Base-by-base conservation (phyloP, 2,329 filamentous ascomycete genomes). In the Metarhizium album region DNA sequence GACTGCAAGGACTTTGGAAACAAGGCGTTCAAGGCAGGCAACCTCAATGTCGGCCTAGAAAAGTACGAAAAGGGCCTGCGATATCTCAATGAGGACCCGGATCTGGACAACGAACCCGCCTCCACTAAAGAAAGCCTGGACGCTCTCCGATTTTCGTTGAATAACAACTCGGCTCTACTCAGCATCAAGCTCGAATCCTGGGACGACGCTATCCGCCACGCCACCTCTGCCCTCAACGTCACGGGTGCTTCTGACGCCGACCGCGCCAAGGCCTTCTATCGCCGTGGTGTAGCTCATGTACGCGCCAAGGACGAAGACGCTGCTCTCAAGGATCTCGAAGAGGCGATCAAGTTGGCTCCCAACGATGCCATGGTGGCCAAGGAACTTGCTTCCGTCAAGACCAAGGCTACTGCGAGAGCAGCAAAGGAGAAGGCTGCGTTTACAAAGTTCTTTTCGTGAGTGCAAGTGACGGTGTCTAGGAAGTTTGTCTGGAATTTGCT, bases 1-100 rank as follows among this genome's bases (percentile, higher is more conserved):
- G 87, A 87, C 57, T 82, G 95, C 68, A 98, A 98, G 74, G 87
- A 86, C 35, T 93, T 85, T 64, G 93, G 93, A 60, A 97, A 95
- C 74, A 82, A 83, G 59, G 90, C 90, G 1, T 96, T 96, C 79
- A 96, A 96, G 75, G 74, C 71, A 24, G 82, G 83, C 40, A 80
- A 95, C 60, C 63, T 85, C 38, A 67, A 74, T 37, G 70, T 87
- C 31, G 91, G 83, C 2, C 74, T 97, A 24, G 83, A 85, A 54
- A 98, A 98, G 73, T 98, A 98, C 72, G 83, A 94, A 67, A 98
- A 98, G 74, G 90, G 83, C 18, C 71, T 95, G 54, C 83, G 90
- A 60, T 96, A 95, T 68, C 74, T 95, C 54, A 87, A 91, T 67
- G 87, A 94, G 67, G 87, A 90, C 62, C 85, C 86, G 1, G 82